Evolutionary conservation across 73 alveolate genomes (phyloP), one percentile per base, ranked within the genome.

Genomic region (Symbiodinium pilosum): DNA sequence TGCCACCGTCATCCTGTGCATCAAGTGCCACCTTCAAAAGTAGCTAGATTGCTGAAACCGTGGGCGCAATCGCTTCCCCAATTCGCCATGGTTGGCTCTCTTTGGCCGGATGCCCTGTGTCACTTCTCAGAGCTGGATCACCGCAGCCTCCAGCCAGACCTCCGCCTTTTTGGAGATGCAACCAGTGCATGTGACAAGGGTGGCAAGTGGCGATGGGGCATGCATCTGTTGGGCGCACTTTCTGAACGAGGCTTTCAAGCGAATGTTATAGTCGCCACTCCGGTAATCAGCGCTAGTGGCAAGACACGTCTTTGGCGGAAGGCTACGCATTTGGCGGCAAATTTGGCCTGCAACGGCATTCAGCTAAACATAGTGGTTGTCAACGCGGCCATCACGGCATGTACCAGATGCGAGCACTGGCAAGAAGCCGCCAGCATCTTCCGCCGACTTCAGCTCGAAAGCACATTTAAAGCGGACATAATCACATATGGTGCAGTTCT

Each of bases 281-380:
- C 77, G 32, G 97, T 86, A 71, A 68, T 91, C 52, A 34, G 88
- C 40, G 87, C 97, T 16, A 68, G 88, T 32, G 86, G 87, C 11
- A 88, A 64, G 32, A 26, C 87, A 32, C 77, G 75, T 16, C 47
- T 43, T 47, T 91, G 97, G 97, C 87, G 43, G 3, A 38, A 6
- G 4, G 97, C 97, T 3, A 8, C 68, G 87, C 34, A 64, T 8
- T 41, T 20, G 6, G 38, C 75, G 39, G 12, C 32, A 6, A 43
- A 64, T 36, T 39, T 41, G 32, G 95, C 36, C 43, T 56, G 56
- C 26, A 42, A 47, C 1, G 83, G 43, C 38, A 16, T 88, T 41
- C 87, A 28, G 40, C 87, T 71, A 0, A 88, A 64, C n/a, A 24
- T 34, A 26, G 85, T 34, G 38, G 47, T 69, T 47, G 38, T 30